A percentile compares a stretch with the other conserved stretches of the same genome.
phyloP scores from a whole-genome alignment of 2,329 filamentous ascomycete genomes.

The Penicillium occitanis region DNA sequence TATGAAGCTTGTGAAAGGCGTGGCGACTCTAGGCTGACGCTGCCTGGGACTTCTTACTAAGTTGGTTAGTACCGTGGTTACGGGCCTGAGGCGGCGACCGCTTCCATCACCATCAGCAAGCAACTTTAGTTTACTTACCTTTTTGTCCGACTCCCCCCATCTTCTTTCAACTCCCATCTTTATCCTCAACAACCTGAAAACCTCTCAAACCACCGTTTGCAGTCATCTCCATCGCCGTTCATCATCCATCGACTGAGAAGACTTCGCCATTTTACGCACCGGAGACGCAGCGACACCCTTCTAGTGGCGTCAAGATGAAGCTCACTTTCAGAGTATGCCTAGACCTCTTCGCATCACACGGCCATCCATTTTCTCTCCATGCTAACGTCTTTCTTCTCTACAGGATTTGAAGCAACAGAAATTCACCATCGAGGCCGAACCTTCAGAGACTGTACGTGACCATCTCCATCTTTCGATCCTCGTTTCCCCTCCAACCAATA shows the following conservation, averaged over 20 bases:
- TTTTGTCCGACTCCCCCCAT: slow-evolving; percentile 2
- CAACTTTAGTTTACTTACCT: slow-evolving; percentile 1
- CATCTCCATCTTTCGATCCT: slow-evolving; percentile 12
- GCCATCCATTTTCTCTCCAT: slow-evolving; percentile 23
- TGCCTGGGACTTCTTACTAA: neutral
- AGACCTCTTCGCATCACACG: slow-evolving; percentile 18
- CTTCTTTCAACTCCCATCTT: slow-evolving; percentile 13
- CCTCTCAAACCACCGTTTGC: neutral
- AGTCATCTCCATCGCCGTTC: neutral
- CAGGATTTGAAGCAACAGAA: slow-evolving; percentile 99
- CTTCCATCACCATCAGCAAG: slow-evolving; percentile 11
- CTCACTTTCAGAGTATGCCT: slow-evolving; percentile 66
- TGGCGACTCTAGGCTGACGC: slow-evolving; percentile 4
- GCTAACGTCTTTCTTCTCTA: slow-evolving; percentile 26
- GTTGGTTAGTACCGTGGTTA: neutral
- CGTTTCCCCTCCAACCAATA: slow-evolving; percentile 17
- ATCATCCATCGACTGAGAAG: slow-evolving; percentile 4
- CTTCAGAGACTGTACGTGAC: slow-evolving; percentile 76
- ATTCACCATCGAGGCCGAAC: slow-evolving; percentile 93
- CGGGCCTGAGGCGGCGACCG: slow-evolving; percentile 14
- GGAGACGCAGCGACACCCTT: slow-evolving; percentile 17
- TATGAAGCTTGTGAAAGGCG: neutral
- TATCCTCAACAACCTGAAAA: slow-evolving; percentile 8
- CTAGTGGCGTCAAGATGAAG: slow-evolving; percentile 58
- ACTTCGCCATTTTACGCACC: neutral